Base-by-base conservation (phyloP, 768 basidiomycete genomes). In the Russula sp. region DNA sequence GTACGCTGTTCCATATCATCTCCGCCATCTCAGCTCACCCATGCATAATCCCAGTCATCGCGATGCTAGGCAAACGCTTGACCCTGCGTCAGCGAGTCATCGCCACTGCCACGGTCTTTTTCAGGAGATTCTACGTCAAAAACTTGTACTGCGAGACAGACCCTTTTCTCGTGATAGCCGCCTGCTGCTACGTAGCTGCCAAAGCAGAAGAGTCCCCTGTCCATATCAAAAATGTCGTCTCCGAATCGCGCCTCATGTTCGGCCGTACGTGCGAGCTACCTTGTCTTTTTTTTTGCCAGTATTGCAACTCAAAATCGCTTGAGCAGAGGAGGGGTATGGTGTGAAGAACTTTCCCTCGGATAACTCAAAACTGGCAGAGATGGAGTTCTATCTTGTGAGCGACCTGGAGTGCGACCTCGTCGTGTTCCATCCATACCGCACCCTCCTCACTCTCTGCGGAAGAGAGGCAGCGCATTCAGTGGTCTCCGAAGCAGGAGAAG, bases 341-440 rank as follows among this genome's bases (percentile, higher is more conserved):
- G 77, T 88, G 70, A 87, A 89, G 70, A 74, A 81, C n/a, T 96
- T 97, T 70, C 84, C 90, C 0, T 81, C 88, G 0, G 94, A 97
- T 70, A 89, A 95, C 68, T 83, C 88, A 11, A 94, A 93, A 70
- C 78, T 99, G 14, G 97, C 95, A 4, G 97, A 99, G 73, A 98
- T 98, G 95, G 96, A 98, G 71, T 98, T 98, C 75, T 98, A 96
- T 75, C 85, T 98, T 10, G 87, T 99, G 25, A 93, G 93, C 70
- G 95, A 99, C 71, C 82, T 98, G 32, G 94, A 97, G 72, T 98
- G 96, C 69, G 93, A 98, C 73, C 77, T 99, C 46, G 73, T 87
- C 58, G 82, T 98, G 8, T 98, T 93, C 72, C 97, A 98, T 72
- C 96, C 97, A 0, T 99, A 99, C 74, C 86, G 93, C 55, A 90